These are phyloP conservation scores for Stephanodiscus triporus DNA, from an alignment of 108 stramenopile genomes.

Conservation along the genomic window DNA sequence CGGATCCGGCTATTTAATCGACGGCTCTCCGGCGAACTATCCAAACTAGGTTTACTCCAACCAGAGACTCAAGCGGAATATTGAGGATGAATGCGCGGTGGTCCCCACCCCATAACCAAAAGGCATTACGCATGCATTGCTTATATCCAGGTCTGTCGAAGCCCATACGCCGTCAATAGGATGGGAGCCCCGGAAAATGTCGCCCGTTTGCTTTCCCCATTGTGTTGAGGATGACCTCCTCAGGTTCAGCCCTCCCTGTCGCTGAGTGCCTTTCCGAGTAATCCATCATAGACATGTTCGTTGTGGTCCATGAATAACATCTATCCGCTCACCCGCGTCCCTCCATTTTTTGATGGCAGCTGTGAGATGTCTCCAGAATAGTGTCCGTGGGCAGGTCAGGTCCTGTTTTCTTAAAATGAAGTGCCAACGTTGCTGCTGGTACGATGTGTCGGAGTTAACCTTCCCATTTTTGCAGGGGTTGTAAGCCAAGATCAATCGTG, in stretches of 20 bases:
- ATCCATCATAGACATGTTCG: background rate
- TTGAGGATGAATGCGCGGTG: no score
- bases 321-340: background rate
- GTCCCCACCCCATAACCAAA: no score
- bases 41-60: no score
- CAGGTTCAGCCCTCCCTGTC: background rate
- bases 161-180: conserved; percentile 8
- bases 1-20: no score
- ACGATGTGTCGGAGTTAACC: background rate
- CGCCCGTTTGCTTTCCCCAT: background rate
- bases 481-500: background rate
- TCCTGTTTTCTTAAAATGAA: background rate
- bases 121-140: background rate
- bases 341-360: background rate
- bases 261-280: background rate
- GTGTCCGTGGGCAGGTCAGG: background rate
- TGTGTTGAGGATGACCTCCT: background rate
- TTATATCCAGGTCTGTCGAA: background rate
- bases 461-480: background rate
- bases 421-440: background rate
- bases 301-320: conserved; percentile 14
- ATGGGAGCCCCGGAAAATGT: background rate
- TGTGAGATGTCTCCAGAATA: background rate
- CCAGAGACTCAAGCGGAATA: no score
- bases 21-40: no score